These are phyloP conservation scores for Furcasterigmium sp. DNA, from an alignment of 2,329 filamentous ascomycete species.

Conservation along the genomic window DNA sequence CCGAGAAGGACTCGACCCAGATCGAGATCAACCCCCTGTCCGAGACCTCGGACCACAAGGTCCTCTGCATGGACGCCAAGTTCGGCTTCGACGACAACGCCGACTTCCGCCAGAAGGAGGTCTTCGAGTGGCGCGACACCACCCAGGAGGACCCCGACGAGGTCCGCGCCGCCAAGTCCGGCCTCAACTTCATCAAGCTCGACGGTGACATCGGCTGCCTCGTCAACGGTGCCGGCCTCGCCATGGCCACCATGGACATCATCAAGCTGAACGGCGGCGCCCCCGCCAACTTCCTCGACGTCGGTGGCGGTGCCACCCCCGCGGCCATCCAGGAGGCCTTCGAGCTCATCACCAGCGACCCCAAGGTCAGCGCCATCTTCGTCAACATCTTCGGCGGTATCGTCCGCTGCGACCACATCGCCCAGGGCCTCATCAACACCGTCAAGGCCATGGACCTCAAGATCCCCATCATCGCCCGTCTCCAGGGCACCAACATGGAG, in stretches of 20 bases:
- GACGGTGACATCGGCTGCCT: conserved; percentile 98
- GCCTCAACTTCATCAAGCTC: conserved; percentile 99
- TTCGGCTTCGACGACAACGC: conserved; percentile 98
- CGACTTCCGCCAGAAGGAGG: conserved; percentile 94
- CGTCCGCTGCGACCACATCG: conserved; percentile 95
- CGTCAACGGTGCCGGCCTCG: conserved; percentile 97
- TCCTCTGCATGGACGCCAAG: conserved; percentile 99
- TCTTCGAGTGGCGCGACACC: conserved; percentile 90
- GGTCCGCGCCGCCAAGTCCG: conserved; percentile 86
- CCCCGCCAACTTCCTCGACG: conserved; percentile 98
- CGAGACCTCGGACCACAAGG: conserved; percentile 96
- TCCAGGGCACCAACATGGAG: conserved; percentile 99
- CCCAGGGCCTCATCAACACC: conserved; percentile 90
- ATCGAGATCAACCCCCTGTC: conserved; percentile 99
- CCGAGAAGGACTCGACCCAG: conserved; percentile 97
- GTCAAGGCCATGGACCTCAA: conserved; percentile 92
- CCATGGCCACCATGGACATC: conserved; percentile 99
- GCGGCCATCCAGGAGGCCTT: conserved; percentile 97
- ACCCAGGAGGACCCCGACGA: conserved; percentile 96
- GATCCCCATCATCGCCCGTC: conserved; percentile 92
- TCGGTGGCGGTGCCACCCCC: conserved; percentile 94
- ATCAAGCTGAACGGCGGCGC: conserved; percentile 98
- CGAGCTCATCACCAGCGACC: conserved; percentile 96
- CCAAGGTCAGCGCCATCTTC: conserved; percentile 97
- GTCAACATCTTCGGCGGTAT: conserved; percentile 99